These are phyloP conservation scores for Antarctomyces pellizariae DNA, from an alignment of 495 filamentous ascomycete species.

Conservation along the genomic window DNA sequence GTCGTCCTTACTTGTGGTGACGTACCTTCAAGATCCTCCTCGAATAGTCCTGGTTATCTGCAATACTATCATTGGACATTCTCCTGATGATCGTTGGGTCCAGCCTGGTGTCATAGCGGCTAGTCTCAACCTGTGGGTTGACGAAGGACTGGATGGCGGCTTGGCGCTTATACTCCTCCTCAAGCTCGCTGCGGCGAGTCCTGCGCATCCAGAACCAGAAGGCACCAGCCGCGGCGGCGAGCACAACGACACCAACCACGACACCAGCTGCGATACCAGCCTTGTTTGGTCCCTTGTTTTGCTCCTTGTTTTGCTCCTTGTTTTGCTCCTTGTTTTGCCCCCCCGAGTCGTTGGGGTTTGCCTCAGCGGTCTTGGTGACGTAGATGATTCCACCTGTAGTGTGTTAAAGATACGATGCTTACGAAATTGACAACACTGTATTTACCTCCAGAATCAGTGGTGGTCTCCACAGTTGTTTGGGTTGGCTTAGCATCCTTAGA, in stretches of 20 bases:
- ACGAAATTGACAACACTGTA: too few relatives aligned
- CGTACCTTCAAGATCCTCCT: conserved; percentile 80
- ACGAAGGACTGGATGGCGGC: conserved; percentile 44
- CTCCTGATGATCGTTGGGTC: conserved; percentile 83
- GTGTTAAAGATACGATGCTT: too few relatives aligned
- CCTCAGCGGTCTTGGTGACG: too few relatives aligned
- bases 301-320: conserved; percentile 12
- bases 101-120: conserved; percentile 74
- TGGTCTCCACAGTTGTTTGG: too few relatives aligned
- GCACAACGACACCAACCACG: conserved; percentile 57
- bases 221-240: conserved; percentile 40
- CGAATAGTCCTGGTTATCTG: conserved; percentile 94
- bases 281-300: conserved; percentile 28
- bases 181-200: conserved; percentile 44
- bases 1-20: too few relatives aligned
- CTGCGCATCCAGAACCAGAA: conserved; percentile 55
- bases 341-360: too few relatives aligned
- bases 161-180: conserved; percentile 60
- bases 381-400: too few relatives aligned
- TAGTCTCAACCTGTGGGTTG: too few relatives aligned
- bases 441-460: too few relatives aligned
- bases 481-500: too few relatives aligned
- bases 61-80: conserved; percentile 91
- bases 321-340: too few relatives aligned
- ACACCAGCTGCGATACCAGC: conserved; percentile 74